Evolutionary conservation across 1,139 yeast species (phyloP), one percentile per base, ranked within the genome.

Genomic region (Kodamaea sp.): DNA sequence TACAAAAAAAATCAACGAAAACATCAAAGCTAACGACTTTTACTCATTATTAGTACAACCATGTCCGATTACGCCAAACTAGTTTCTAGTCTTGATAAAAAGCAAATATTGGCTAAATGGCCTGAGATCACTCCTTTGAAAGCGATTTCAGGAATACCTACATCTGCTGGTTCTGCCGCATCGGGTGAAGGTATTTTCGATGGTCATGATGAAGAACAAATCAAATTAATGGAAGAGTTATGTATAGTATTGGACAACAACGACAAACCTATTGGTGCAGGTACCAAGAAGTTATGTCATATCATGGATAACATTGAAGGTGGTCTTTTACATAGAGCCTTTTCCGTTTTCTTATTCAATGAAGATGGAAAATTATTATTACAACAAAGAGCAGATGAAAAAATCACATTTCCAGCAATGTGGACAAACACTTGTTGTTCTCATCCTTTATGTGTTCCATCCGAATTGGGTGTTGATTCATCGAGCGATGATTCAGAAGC

Each of bases 351-450:
- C 57, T 68, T 90, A 43, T 94, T 92, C 69, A 84, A 89, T 61
- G 79, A 76, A 33, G 78, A 86, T 37, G 81, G 81, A 43, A 76
- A 84, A 64, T 74, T 94, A 47, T 73, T 92, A 49, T 73, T 92
- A 52, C 98, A 92, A 65, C 95, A 88, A 65, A 80, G 99, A 53
- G 97, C 99, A 1, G 82, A 82, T 43, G 97, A 92, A 60, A 92
- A 92, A 64, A 92, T 92, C 66, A 92, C 99, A 1, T 92, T 92
- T 63, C 95, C 98, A 2, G 79, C 79, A 43, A 80, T 88, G 84
- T 92, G 99, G 99, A 92, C 99, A 31, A 92, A 92, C 62, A 94
- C 99, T 2, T 94, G 98, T 64, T 92, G 99, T 62, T 90, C 97
- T 0, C 99, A 92, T 62, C 99, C 99, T 5, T 71, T 92, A 42